phyloP scores from a whole-genome alignment of 2,329 filamentous ascomycete species.

The Colletotrichum shisoi region DNA sequence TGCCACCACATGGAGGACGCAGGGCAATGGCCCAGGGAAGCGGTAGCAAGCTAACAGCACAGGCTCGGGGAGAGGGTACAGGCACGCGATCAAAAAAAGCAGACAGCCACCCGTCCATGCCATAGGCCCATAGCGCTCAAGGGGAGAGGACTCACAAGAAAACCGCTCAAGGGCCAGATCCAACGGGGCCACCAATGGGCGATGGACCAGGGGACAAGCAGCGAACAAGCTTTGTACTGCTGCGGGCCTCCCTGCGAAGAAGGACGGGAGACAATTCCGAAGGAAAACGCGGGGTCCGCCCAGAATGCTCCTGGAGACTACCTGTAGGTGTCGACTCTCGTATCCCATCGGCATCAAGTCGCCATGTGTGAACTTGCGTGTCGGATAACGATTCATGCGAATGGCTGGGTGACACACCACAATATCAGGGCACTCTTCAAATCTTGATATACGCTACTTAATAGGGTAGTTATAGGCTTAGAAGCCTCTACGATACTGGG shows the following conservation, averaged over 20 bases:
- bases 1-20: not conserved
- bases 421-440: no score
- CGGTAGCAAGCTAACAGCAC: constrained; percentile 1
- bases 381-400: no score
- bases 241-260: constrained; percentile 20
- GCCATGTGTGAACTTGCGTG: no score
- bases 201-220: constrained; percentile 6
- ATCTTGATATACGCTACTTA: no score
- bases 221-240: constrained; percentile 34
- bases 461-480: no score
- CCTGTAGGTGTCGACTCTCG: constrained; percentile 12
- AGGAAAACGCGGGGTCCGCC: not conserved
- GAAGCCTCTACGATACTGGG: no score
- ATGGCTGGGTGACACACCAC: no score
- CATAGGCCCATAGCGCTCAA: not conserved
- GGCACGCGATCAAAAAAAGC: constrained; percentile 20
- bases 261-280: not conserved
- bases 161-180: not conserved
- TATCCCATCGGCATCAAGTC: constrained; percentile 9
- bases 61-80: not conserved
- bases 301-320: no score
- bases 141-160: not conserved
- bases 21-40: constrained; percentile 5
- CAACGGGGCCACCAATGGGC: not conserved
- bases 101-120: not conserved